Evolutionary conservation across 2,329 filamentous ascomycete species (phyloP).

Genomic region (Botrytis medusae): DNA sequence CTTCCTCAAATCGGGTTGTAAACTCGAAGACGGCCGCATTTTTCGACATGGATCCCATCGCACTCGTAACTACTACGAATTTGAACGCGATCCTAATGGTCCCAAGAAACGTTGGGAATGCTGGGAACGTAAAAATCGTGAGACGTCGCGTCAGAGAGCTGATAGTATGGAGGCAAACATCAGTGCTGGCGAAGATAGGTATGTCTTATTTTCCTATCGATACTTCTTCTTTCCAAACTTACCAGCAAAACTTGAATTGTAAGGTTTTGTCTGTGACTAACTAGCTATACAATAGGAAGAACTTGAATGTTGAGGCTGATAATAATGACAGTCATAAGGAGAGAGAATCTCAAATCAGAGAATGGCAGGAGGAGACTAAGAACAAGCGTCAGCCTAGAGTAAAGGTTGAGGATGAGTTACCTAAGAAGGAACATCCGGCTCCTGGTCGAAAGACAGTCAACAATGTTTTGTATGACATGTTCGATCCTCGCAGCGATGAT

Average conservation of each 20-base stretch:
- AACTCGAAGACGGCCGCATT: neutral
- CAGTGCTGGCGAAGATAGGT: neutral
- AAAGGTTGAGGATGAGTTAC: neutral
- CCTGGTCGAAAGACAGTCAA: neutral
- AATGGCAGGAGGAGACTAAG: conserved; percentile 2
- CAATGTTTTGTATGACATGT: neutral
- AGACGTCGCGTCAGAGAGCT: neutral
- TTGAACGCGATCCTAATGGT: neutral
- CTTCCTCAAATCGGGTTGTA: neutral
- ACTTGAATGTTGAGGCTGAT: neutral
- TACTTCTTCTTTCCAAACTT: neutral
- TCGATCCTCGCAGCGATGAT: neutral
- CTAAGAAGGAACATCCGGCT: neutral
- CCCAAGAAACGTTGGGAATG: neutral
- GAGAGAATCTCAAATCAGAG: neutral
- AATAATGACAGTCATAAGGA: neutral
- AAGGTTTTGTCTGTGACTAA: neutral
- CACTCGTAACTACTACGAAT: neutral
- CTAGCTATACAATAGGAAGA: neutral
- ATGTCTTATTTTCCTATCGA: neutral
- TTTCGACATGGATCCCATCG: neutral
- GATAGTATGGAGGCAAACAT: neutral
- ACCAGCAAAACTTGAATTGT: neutral
- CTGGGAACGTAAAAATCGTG: neutral
- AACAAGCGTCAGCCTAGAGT: neutral